These are phyloP conservation scores for Dendrostoma leiphaemia DNA, from an alignment of 2,329 filamentous ascomycete genomes.

Conservation along the genomic window DNA sequence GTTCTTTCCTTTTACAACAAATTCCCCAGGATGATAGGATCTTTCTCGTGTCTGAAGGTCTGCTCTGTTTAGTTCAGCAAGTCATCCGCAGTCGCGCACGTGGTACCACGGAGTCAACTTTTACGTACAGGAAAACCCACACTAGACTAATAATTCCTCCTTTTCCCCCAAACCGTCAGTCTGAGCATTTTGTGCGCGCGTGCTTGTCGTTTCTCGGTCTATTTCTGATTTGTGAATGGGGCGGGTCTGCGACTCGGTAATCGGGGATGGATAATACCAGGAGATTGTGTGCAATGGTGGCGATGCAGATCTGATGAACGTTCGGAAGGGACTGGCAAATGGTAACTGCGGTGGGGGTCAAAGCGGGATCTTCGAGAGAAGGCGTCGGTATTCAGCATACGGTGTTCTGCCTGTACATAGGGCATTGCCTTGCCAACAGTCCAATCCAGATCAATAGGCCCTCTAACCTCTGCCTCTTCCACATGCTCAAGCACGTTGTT, in stretches of 20 bases:
- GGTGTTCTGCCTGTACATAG: constrained; percentile 14
- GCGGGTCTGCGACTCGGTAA: background rate
- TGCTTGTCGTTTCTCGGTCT: background rate
- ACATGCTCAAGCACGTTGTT: background rate
- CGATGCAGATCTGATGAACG: background rate
- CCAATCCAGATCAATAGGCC: constrained; percentile 9
- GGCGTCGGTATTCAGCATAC: too few relatives aligned
- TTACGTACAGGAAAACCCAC: constrained; percentile 37
- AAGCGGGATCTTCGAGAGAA: too few relatives aligned
- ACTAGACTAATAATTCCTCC: constrained; percentile 44
- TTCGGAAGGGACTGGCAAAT: constrained; percentile 2
- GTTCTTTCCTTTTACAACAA: constrained; percentile 20
- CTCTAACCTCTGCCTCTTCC: background rate
- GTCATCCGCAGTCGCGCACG: constrained; percentile 18
- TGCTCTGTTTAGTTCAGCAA: constrained; percentile 19
- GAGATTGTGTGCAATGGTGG: background rate
- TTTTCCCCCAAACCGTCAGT: constrained; percentile 21
- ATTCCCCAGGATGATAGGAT: constrained; percentile 20
- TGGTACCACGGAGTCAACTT: constrained; percentile 19
- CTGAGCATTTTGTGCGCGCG: background rate
- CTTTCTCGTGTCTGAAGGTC: constrained; percentile 18
- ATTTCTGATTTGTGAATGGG: constrained; percentile 11
- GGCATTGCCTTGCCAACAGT: background rate
- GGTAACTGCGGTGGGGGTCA: background rate
- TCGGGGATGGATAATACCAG: constrained; percentile 5